Conservation (phyloP, 2,329 filamentous ascomycete species). For the Aspergillus eucalypticola region DNA sequence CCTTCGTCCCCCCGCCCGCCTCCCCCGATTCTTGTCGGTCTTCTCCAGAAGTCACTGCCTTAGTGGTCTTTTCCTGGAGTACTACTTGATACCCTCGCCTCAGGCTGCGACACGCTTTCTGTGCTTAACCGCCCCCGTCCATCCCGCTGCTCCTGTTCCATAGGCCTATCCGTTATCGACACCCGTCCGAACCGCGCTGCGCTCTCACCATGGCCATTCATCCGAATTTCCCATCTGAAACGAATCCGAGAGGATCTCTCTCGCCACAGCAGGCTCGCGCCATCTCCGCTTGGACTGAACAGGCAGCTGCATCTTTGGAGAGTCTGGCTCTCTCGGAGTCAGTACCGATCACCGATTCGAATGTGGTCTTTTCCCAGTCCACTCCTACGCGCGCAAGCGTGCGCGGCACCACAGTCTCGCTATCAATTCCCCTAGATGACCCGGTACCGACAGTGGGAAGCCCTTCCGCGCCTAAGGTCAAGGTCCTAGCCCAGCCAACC, state of each 20-base stretch:
- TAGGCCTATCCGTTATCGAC: neutral
- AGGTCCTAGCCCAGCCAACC: conserved; percentile 17
- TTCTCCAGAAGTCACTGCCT: conserved; percentile 1
- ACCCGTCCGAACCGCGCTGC: neutral
- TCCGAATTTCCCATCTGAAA: conserved; percentile 34
- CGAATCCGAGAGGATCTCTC: conserved; percentile 27
- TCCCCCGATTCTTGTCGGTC: neutral
- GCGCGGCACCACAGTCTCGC: conserved; percentile 60
- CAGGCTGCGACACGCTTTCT: neutral
- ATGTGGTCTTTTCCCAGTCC: conserved; percentile 56
- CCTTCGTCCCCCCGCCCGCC: conserved; percentile 8
- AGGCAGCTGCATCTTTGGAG: conserved; percentile 42
- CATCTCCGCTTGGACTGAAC: conserved; percentile 67
- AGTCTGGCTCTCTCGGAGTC: conserved; percentile 36
- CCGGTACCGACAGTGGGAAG: conserved; percentile 32
- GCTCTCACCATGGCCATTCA: conserved; percentile 44
- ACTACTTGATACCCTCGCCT: neutral
- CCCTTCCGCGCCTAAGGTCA: conserved; percentile 33
- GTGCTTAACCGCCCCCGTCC: neutral
- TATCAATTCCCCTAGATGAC: conserved; percentile 77
- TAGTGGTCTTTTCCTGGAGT: neutral
- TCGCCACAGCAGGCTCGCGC: conserved; percentile 52
- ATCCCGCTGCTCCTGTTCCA: neutral
- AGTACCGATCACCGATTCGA: conserved; percentile 13
- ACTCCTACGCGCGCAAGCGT: conserved; percentile 49